Evolutionary conservation across 495 filamentous ascomycete genomes (phyloP).

Genomic region (Penicillium ochrochloron): DNA sequence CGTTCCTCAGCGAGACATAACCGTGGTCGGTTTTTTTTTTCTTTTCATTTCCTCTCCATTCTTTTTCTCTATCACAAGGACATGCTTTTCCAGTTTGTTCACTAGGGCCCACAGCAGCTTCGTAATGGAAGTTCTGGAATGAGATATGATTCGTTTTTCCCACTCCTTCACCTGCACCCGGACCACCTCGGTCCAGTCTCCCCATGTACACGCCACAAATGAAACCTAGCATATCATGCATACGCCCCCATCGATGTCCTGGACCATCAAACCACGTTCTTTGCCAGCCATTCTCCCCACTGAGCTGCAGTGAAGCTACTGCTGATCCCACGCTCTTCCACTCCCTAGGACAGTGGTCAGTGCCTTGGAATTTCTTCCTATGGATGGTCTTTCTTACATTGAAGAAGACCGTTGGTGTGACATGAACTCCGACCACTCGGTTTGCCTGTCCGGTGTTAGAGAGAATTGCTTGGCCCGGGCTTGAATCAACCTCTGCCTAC

Average conservation of each 20-base stretch:
- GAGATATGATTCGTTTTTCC: conserved; percentile 41
- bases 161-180: conserved; percentile 17
- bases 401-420: conserved; percentile 87
- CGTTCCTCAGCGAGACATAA: conserved; percentile 11
- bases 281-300: conserved; percentile 84
- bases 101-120: conserved; percentile 35
- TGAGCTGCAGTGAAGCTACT: conserved; percentile 76
- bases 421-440: conserved; percentile 78
- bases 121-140: conserved; percentile 39
- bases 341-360: conserved; percentile 55
- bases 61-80: conserved; percentile 24
- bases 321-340: conserved; percentile 76
- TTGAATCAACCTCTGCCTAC: conserved; percentile 38
- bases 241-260: background rate
- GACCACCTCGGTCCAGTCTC: conserved; percentile 18
- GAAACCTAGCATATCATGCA: conserved; percentile 12
- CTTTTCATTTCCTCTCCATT: conserved; percentile 6
- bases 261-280: conserved; percentile 65
- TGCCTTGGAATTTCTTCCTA: conserved; percentile 8
- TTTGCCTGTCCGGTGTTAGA: conserved; percentile 52
- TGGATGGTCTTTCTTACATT: conserved; percentile 51
- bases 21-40: conserved; percentile 19
- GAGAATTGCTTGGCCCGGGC: conserved; percentile 12
- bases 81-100: conserved; percentile 30
- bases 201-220: conserved; percentile 15